Conservation (phyloP, 2,329 filamentous ascomycete species). For the Trichoderma lentiforme region DNA sequence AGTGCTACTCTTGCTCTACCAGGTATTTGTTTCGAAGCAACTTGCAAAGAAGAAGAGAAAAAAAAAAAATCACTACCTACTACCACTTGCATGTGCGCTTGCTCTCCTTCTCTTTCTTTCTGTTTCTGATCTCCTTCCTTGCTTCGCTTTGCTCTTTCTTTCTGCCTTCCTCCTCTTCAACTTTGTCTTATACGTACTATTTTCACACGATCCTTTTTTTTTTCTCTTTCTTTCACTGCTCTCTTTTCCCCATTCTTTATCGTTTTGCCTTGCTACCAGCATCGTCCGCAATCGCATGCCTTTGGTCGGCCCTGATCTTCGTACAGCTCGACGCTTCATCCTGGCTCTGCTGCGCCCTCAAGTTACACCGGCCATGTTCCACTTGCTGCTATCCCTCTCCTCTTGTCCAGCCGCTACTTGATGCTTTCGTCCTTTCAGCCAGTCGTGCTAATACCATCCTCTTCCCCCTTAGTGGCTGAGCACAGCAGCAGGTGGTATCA, state of each 20-base stretch:
- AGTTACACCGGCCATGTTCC: conserved; percentile 28
- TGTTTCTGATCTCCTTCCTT: background rate
- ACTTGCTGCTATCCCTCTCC: conserved; percentile 23
- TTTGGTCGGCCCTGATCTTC: background rate
- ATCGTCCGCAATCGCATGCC: background rate
- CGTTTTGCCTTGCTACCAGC: background rate
- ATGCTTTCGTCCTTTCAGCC: conserved; percentile 12
- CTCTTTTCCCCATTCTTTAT: background rate
- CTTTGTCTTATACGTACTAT: background rate
- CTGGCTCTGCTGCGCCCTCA: conserved; percentile 16
- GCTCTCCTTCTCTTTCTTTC: background rate
- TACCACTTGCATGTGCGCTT: background rate
- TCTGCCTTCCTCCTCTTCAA: background rate
- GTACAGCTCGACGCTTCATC: conserved; percentile 16
- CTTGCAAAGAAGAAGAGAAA: background rate
- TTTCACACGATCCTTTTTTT: background rate
- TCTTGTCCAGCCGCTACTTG: conserved; percentile 20
- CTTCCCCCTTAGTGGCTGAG: conserved; percentile 12
- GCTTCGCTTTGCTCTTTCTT: background rate
- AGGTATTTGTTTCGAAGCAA: background rate
- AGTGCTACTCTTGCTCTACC: background rate
- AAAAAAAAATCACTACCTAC: background rate
- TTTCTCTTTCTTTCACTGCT: background rate
- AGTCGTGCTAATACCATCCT: conserved; percentile 13
- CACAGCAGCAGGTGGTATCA: conserved; percentile 11